These are phyloP conservation scores for Gossypium mustelinum DNA, from an alignment of 345 rosid genomes.

Conservation along the genomic window DNA sequence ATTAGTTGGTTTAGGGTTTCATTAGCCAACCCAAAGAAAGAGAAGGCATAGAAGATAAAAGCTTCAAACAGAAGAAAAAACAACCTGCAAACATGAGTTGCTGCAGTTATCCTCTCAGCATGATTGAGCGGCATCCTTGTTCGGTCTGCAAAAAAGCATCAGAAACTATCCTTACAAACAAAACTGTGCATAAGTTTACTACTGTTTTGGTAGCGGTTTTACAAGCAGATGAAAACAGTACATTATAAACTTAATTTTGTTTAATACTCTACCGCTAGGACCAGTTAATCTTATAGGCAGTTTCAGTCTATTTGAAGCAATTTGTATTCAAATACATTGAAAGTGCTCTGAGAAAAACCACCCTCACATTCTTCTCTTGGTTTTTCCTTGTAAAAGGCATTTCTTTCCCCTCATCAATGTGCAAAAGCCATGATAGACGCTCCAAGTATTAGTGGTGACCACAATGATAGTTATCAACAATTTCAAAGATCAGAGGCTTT, in stretches of 20 bases:
- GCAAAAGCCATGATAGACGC: too few species aligned
- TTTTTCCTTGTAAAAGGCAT: too few species aligned
- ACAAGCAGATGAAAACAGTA: neutral
- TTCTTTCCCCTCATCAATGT: too few species aligned
- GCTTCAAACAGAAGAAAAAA: neutral
- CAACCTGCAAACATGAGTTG: conserved; percentile 78
- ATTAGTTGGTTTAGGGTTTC: neutral
- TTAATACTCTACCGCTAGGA: neutral
- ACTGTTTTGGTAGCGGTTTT: neutral
- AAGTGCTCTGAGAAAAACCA: too few species aligned
- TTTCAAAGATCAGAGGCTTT: too few species aligned
- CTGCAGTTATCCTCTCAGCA: conserved; percentile 64
- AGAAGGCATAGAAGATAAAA: neutral
- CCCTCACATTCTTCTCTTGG: too few species aligned
- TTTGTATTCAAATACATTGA: neutral
- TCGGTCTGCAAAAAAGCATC: conserved; percentile 46
- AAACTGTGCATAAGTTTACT: neutral
- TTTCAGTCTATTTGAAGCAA: neutral
- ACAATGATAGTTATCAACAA: too few species aligned
- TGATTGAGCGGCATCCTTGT: conserved; percentile 71
- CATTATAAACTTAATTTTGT: neutral
- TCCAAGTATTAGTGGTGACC: too few species aligned
- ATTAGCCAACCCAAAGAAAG: neutral
- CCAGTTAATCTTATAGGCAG: neutral
- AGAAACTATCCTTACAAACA: neutral